Evolutionary conservation across 75 land plant species (phyloP).

Genomic region (Gnetum montanum): DNA sequence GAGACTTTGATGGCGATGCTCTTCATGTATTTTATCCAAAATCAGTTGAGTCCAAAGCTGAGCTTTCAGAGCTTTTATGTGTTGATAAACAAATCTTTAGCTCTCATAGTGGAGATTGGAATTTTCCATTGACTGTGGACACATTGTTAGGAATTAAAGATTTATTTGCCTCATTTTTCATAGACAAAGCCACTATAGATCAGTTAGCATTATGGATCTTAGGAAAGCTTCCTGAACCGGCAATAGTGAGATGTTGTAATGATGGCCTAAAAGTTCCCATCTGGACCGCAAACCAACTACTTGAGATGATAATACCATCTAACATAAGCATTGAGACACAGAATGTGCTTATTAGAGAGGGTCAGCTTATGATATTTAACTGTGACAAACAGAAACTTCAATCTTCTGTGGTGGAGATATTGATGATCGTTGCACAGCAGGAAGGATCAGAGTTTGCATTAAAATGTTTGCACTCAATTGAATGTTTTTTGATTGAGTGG

Average conservation of each 20-base stretch:
- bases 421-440: slow-evolving; percentile 25
- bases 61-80: slow-evolving; percentile 56
- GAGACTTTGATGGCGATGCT: slow-evolving; percentile 97
- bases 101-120: slow-evolving; percentile 59
- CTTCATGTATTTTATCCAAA: slow-evolving; percentile 85
- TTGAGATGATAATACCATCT: slow-evolving; percentile 49
- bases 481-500: slow-evolving; percentile 62
- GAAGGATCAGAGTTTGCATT: slow-evolving; percentile 60
- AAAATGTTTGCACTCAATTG: slow-evolving; percentile 38
- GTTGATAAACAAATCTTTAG: slow-evolving; percentile 67
- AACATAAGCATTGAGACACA: slow-evolving; percentile 27
- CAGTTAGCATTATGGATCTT: slow-evolving; percentile 60
- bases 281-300: slow-evolving; percentile 65
- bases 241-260: slow-evolving; percentile 37
- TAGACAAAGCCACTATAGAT: slow-evolving; percentile 41
- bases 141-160: slow-evolving; percentile 50
- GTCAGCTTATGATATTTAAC: slow-evolving; percentile 38
- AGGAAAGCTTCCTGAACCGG: slow-evolving; percentile 33
- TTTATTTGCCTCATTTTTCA: slow-evolving; percentile 14
- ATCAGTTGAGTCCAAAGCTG: slow-evolving; percentile 67
- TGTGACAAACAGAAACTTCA: slow-evolving; percentile 24
- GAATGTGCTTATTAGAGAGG: slow-evolving; percentile 24
- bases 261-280: slow-evolving; percentile 35
- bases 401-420: slow-evolving; percentile 25
- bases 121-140: slow-evolving; percentile 61